These are phyloP conservation scores for Claviceps lovelessii DNA, from an alignment of 2,329 filamentous ascomycete species.

Conservation along the genomic window DNA sequence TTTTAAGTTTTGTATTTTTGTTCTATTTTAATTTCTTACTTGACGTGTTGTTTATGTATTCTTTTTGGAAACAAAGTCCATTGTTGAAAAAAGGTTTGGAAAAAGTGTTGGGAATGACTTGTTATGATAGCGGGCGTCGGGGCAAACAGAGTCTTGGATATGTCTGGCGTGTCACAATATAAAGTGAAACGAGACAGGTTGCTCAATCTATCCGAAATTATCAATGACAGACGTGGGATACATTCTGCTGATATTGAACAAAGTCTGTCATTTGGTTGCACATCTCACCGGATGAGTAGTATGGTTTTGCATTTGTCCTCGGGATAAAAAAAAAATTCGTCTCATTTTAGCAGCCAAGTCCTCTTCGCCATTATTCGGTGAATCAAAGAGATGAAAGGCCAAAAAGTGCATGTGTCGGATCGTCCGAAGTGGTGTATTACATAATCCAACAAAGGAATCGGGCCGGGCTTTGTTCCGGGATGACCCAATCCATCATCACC, in stretches of 20 bases:
- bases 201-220: not conserved
- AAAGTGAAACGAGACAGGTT: not conserved
- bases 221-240: not conserved
- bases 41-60: not conserved
- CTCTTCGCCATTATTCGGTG: too few relatives aligned
- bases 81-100: not conserved
- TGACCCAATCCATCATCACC: not conserved
- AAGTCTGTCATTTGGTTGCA: not conserved
- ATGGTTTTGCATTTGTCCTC: not conserved
- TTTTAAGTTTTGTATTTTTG: too few relatives aligned
- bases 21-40: not conserved
- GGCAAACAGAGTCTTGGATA: not conserved
- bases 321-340: not conserved
- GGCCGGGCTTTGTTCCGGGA: slow-evolving; percentile 11
- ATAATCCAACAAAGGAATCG: not conserved
- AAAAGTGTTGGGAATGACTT: not conserved
- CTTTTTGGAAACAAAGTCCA: not conserved
- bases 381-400: not conserved
- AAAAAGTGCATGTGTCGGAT: not conserved
- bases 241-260: too few relatives aligned
- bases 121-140: not conserved
- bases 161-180: not conserved
- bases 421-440: not conserved
- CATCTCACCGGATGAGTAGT: not conserved
- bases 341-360: too few relatives aligned